Conservation (phyloP, 345 rosid species). For the Corchorus capsularis region DNA sequence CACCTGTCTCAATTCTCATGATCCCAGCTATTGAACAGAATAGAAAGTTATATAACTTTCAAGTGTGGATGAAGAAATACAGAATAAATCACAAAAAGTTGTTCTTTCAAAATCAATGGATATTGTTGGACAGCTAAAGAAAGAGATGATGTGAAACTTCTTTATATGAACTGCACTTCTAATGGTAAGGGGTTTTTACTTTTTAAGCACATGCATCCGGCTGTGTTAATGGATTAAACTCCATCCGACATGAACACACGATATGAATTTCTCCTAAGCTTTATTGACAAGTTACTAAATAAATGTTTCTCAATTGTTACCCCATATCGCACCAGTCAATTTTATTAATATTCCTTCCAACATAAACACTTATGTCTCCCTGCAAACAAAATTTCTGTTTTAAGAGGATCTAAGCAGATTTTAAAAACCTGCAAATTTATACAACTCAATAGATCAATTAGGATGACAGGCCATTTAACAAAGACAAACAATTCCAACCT, state of each 20-base stretch:
- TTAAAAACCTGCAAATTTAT: neutral
- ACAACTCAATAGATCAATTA: neutral
- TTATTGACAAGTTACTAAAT: neutral
- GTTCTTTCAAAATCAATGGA: too few species aligned
- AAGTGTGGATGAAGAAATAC: too few species aligned
- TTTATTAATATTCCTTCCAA: neutral
- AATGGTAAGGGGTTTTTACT: too few species aligned
- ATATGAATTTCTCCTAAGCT: neutral
- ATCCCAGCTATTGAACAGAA: too few species aligned
- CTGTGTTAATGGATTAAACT: neutral
- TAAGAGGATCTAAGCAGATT: neutral
- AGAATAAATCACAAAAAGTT: too few species aligned
- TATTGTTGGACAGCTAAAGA: too few species aligned
- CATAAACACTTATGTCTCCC: neutral
- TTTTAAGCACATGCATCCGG: too few species aligned
- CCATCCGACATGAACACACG: neutral
- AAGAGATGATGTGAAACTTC: too few species aligned
- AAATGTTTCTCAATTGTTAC: neutral
- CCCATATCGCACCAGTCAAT: neutral
- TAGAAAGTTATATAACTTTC: too few species aligned
- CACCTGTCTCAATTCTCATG: too few species aligned
- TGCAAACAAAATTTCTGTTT: neutral
- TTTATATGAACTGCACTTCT: too few species aligned
- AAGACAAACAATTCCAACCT: neutral
- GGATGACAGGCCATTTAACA: conserved; percentile 26